These are phyloP conservation scores for Microglena sp. DNA, from an alignment of 139 green algal species.

Conservation along the genomic window DNA sequence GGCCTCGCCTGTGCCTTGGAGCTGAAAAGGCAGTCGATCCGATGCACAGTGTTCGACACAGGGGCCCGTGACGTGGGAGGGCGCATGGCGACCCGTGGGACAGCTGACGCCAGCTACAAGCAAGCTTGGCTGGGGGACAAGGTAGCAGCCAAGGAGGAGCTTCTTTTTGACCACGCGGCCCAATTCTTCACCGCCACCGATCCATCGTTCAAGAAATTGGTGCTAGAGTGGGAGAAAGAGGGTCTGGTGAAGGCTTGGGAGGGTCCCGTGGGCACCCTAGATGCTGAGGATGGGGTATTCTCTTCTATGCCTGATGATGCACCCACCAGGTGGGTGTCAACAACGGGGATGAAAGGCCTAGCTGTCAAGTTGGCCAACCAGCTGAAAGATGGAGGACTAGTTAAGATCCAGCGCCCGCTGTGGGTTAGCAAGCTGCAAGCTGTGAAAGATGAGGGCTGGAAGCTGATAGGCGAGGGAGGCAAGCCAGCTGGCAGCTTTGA, in stretches of 20 bases:
- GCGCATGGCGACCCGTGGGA: conserved; percentile 44
- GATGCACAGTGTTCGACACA: conserved; percentile 55
- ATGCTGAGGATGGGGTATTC: conserved; percentile 15
- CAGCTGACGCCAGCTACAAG: conserved; percentile 15
- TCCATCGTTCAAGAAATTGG: conserved; percentile 18
- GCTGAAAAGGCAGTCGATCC: conserved; percentile 19
- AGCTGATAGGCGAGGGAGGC: conserved; percentile 15
- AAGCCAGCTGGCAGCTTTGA: conserved; percentile 39
- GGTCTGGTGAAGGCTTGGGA: conserved; percentile 43
- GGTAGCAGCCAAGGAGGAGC: background rate
- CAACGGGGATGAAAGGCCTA: conserved; percentile 46
- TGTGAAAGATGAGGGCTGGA: background rate
- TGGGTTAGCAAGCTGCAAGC: conserved; percentile 39
- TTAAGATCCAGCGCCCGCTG: conserved; percentile 35
- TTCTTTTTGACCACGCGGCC: conserved; percentile 12
- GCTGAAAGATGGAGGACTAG: conserved; percentile 9
- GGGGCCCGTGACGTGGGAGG: conserved; percentile 56
- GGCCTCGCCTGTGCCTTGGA: conserved; percentile 46
- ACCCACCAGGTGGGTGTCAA: conserved; percentile 34
- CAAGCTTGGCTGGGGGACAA: background rate
- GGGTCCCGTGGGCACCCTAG: conserved; percentile 33
- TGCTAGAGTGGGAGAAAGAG: conserved; percentile 34
- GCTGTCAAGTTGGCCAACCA: conserved; percentile 34
- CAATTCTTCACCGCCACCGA: conserved; percentile 32
- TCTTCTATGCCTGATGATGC: conserved; percentile 6